Evolutionary conservation across 1,284 basidiomycete genomes (phyloP).

Genomic region (Cryptococcus maquisensis): DNA sequence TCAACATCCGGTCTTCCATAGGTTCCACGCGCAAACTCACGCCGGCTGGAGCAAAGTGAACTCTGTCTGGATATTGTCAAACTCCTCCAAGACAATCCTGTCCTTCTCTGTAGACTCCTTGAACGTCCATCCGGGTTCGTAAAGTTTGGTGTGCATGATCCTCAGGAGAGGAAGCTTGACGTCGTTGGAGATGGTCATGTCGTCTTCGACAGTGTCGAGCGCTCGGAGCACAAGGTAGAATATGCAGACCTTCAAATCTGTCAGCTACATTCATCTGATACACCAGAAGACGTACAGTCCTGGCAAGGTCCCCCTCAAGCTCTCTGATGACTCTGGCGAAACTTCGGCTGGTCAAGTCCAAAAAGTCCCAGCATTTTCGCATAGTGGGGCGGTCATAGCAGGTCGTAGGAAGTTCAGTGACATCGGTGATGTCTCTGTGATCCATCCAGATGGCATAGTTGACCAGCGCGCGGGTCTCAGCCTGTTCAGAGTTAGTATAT

Average conservation of each 20-base stretch:
- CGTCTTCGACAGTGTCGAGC: slow-evolving; percentile 95
- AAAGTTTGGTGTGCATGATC: slow-evolving; percentile 74
- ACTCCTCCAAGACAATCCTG: slow-evolving; percentile 79
- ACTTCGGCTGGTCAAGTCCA: slow-evolving; percentile 84
- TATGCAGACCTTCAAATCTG: slow-evolving; percentile 66
- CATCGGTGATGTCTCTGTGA: slow-evolving; percentile 69
- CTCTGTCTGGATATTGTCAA: slow-evolving; percentile 78
- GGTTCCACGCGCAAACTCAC: slow-evolving; percentile 48
- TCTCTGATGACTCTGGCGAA: slow-evolving; percentile 96
- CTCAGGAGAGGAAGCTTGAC: slow-evolving; percentile 83
- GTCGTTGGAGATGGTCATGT: slow-evolving; percentile 89
- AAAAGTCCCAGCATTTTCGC: slow-evolving; percentile 83
- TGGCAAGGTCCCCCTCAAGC: slow-evolving; percentile 87
- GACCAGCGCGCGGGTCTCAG: slow-evolving; percentile 71
- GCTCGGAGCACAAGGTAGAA: slow-evolving; percentile 94
- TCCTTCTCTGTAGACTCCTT: slow-evolving; percentile 82
- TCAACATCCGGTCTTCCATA: not conserved
- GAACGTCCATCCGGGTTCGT: slow-evolving; percentile 85
- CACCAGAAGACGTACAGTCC: slow-evolving; percentile 63
- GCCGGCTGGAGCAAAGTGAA: slow-evolving; percentile 63
- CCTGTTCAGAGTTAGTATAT: slow-evolving; percentile 55
- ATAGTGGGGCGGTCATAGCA: slow-evolving; percentile 80
- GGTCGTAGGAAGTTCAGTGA: slow-evolving; percentile 65
- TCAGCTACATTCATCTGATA: not conserved
- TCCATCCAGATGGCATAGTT: slow-evolving; percentile 78